These are phyloP conservation scores for Saturnispora mendoncae DNA, from an alignment of 805 yeast genomes.

Conservation along the genomic window DNA sequence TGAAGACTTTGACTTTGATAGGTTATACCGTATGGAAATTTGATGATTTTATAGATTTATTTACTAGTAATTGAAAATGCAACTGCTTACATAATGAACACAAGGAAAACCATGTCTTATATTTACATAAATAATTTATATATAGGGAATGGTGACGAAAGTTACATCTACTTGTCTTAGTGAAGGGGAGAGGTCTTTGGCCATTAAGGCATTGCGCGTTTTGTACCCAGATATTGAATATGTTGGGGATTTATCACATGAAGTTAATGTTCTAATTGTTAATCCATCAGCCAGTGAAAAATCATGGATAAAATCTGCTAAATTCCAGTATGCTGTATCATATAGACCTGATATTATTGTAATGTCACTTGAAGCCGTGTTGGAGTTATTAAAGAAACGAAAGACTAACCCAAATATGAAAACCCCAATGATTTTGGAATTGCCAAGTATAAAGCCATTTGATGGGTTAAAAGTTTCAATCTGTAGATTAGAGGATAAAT, in stretches of 20 bases:
- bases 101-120: no score
- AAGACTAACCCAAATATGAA: constrained; percentile 4
- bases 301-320: constrained; percentile 36
- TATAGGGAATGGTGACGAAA: constrained; percentile 1
- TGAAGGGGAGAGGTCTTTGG: constrained; percentile 14
- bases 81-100: no score
- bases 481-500: constrained; percentile 22
- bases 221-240: constrained; percentile 16
- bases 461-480: constrained; percentile 34
- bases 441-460: constrained; percentile 33
- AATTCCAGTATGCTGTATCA: constrained; percentile 41
- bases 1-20: constrained; percentile 26
- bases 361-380: constrained; percentile 39
- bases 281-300: constrained; percentile 17
- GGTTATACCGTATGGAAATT: constrained; percentile 22
- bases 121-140: no score
- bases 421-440: constrained; percentile 3
- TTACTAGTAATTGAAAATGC: constrained; percentile 2
- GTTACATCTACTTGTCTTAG: constrained; percentile 25
- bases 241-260: constrained; percentile 23
- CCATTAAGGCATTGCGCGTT: constrained; percentile 14
- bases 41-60: constrained; percentile 5
- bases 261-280: constrained; percentile 20
- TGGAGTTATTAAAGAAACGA: constrained; percentile 50
- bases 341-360: constrained; percentile 51